Evolutionary conservation across 2,329 filamentous ascomycete genomes (phyloP).

Genomic region (Penicillium janthinellum): DNA sequence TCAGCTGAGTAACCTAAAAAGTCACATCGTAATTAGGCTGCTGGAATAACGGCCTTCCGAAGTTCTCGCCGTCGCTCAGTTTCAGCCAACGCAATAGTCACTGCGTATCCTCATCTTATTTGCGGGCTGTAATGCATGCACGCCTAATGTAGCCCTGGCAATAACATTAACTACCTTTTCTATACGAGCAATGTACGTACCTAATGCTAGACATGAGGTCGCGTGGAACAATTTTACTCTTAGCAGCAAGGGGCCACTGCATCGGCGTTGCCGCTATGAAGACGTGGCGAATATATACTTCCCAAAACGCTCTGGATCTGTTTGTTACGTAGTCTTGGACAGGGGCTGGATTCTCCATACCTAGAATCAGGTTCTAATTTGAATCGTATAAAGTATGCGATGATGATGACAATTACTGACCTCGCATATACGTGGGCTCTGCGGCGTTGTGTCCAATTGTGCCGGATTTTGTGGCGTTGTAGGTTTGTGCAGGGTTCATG

Average conservation of each 20-base stretch:
- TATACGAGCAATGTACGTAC: background rate
- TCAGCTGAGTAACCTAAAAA: background rate
- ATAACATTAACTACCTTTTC: background rate
- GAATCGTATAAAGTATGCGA: background rate
- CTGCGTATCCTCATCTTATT: background rate
- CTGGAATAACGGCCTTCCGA: background rate
- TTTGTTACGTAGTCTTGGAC: too few relatives aligned
- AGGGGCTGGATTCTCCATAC: too few relatives aligned
- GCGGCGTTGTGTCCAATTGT: background rate
- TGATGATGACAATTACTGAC: background rate
- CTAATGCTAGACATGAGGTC: background rate
- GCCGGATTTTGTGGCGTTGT: background rate
- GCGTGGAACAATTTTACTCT: background rate
- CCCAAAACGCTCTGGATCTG: background rate
- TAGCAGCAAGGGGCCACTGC: background rate
- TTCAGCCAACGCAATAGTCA: background rate
- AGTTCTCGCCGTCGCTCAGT: background rate
- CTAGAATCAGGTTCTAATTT: too few relatives aligned
- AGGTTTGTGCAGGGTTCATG: background rate
- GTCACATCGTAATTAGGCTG: background rate
- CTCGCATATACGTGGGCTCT: background rate
- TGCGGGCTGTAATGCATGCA: background rate
- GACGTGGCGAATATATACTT: background rate
- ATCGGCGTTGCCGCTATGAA: conserved; percentile 9
- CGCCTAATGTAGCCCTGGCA: background rate